A percentile compares a stretch with the other conserved stretches of the same genome.
These are phyloP conservation scores for Byssochlamys sp. DNA, from an alignment of 2,329 filamentous ascomycete species.

Conservation along the genomic window DNA sequence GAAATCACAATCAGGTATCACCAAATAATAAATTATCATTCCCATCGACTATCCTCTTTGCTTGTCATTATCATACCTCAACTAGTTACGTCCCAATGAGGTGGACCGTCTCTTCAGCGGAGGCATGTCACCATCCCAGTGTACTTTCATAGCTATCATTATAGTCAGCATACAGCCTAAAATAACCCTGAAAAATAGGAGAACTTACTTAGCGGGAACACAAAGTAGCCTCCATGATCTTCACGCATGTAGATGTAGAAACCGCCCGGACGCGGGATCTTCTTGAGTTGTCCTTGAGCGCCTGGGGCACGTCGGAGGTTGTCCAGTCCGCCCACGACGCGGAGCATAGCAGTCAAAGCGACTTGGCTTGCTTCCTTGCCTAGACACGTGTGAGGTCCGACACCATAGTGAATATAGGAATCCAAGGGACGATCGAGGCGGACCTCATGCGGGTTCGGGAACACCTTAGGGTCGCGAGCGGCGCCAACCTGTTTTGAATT, in stretches of 20 bases:
- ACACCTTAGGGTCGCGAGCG: conserved; percentile 48
- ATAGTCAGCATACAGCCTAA: conserved; percentile 9
- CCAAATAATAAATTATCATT: conserved; percentile 19
- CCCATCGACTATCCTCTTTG: background rate
- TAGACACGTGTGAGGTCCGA: conserved; percentile 54
- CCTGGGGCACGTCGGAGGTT: conserved; percentile 55
- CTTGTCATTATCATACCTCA: background rate
- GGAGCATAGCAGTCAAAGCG: conserved; percentile 59
- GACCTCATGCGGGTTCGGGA: conserved; percentile 53
- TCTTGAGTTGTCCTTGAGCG: conserved; percentile 58
- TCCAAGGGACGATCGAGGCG: conserved; percentile 55
- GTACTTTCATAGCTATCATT: conserved; percentile 33
- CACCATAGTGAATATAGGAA: conserved; percentile 55
- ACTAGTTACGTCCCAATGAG: background rate
- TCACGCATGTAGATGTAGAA: conserved; percentile 56
- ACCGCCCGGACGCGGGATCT: conserved; percentile 47
- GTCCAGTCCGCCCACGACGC: conserved; percentile 52
- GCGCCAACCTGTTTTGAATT: conserved; percentile 31
- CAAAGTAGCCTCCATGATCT: conserved; percentile 51
- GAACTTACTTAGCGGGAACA: conserved; percentile 39
- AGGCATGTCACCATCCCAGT: conserved; percentile 32
- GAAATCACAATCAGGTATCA: background rate
- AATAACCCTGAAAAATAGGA: background rate
- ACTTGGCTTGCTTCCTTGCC: conserved; percentile 52
- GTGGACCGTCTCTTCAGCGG: conserved; percentile 9